Percentiles rank a stretch among this genome's conserved stretches.
Evolutionary conservation across 2,329 filamentous ascomycete species (phyloP).

Genomic region (Xylaria sp.): DNA sequence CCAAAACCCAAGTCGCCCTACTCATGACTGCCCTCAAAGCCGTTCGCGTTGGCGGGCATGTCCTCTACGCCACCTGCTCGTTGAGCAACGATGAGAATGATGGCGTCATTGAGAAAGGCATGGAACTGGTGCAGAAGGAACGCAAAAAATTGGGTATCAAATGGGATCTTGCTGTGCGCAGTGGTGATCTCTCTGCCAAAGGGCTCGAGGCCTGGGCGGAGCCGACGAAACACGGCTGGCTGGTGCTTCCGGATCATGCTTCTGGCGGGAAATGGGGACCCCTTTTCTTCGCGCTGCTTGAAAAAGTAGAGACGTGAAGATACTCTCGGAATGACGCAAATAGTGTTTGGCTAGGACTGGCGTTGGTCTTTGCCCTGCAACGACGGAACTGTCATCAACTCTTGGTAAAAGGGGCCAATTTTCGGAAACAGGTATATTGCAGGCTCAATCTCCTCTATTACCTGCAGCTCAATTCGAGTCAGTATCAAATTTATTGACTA

Average conservation of each 20-base stretch:
- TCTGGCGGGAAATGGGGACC: constrained; percentile 53
- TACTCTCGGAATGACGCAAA: background rate
- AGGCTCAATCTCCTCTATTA: background rate
- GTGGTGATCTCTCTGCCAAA: constrained; percentile 38
- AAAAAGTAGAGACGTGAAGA: constrained; percentile 47
- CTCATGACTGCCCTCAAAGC: constrained; percentile 52
- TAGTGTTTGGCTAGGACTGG: background rate
- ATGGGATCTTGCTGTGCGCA: constrained; percentile 50
- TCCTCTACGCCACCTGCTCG: constrained; percentile 56
- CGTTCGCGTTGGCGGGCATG: constrained; percentile 50
- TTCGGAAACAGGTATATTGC: background rate
- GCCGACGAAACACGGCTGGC: constrained; percentile 53
- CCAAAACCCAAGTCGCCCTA: constrained; percentile 50
- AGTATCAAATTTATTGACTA: background rate
- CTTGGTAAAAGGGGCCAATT: background rate
- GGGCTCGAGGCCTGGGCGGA: constrained; percentile 46
- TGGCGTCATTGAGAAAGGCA: constrained; percentile 52
- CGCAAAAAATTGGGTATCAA: constrained; percentile 48
- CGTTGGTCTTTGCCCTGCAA: background rate
- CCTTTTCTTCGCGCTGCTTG: constrained; percentile 54
- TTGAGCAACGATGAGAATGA: constrained; percentile 55
- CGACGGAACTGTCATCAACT: background rate
- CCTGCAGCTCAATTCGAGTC: background rate
- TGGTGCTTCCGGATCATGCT: constrained; percentile 54
- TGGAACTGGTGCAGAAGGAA: constrained; percentile 51